These are phyloP conservation scores for Suillus spraguei DNA, from an alignment of 768 basidiomycete species.

Conservation along the genomic window DNA sequence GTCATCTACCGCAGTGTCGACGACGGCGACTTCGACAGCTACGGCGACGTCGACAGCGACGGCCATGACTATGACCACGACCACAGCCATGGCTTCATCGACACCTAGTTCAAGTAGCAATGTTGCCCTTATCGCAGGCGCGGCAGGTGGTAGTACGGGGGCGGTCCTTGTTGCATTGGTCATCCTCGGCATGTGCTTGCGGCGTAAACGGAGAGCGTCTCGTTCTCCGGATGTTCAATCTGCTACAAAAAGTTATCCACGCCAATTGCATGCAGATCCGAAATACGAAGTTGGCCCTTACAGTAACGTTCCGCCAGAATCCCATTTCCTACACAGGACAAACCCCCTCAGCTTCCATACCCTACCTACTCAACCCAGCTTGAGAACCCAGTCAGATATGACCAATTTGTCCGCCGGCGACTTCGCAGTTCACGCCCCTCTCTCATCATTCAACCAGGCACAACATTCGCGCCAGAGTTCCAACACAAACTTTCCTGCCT, in stretches of 20 bases:
- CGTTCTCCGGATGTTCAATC: constrained; percentile 32
- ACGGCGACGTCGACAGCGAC: too few species aligned
- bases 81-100: constrained; percentile 14
- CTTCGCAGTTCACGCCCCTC: too few species aligned
- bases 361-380: constrained; percentile 28
- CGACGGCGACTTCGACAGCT: too few species aligned
- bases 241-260: constrained; percentile 29
- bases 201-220: constrained; percentile 32
- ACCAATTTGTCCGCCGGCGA: too few species aligned
- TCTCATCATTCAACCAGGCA: too few species aligned
- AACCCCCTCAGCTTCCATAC: constrained; percentile 26
- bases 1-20: constrained; percentile 41
- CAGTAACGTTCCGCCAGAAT: constrained; percentile 24
- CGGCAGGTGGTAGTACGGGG: constrained; percentile 44
- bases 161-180: constrained; percentile 49
- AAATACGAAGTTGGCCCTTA: constrained; percentile 20
- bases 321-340: constrained; percentile 33
- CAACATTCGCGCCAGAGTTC: too few species aligned
- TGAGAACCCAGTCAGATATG: constrained; percentile 18
- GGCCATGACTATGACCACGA: too few species aligned
- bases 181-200: constrained; percentile 26
- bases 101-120: constrained; percentile 26
- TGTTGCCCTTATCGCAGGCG: constrained; percentile 50
- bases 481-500: constrained; percentile 4
- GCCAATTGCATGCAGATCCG: constrained; percentile 40